Evolutionary conservation across 441 rosid species (phyloP).

Genomic region (Syzygium syzygioides): DNA sequence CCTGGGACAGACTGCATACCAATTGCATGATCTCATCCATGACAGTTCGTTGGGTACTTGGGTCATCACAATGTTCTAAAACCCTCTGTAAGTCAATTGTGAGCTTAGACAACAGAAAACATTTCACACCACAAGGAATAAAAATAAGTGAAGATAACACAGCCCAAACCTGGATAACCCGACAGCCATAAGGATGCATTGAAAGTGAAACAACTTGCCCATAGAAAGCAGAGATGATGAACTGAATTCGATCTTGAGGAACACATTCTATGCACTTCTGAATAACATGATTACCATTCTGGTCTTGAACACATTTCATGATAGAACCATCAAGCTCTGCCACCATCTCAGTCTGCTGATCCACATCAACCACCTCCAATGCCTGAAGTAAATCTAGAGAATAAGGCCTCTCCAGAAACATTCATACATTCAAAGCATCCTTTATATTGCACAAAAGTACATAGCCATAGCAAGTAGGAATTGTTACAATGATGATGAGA

Average conservation of each 20-base stretch:
- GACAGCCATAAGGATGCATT: slow-evolving; percentile 93
- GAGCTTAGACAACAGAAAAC: slow-evolving; percentile 3
- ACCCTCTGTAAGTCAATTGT: slow-evolving; percentile 52
- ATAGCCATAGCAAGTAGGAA: not conserved
- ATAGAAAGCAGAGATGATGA: slow-evolving; percentile 70
- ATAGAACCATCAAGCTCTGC: slow-evolving; percentile 82
- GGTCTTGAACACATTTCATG: slow-evolving; percentile 91
- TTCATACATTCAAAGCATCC: not conserved
- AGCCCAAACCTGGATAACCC: slow-evolving; percentile 74
- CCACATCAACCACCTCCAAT: slow-evolving; percentile 77
- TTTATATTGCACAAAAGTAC: not conserved
- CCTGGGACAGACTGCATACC: slow-evolving; percentile 74
- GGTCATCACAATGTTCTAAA: slow-evolving; percentile 70
- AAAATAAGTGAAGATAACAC: slow-evolving; percentile 1
- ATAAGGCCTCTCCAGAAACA: slow-evolving; percentile 3
- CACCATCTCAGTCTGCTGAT: slow-evolving; percentile 68
- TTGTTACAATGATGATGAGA: not conserved
- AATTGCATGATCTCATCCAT: slow-evolving; percentile 85
- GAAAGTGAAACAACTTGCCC: slow-evolving; percentile 86
- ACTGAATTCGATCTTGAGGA: slow-evolving; percentile 71
- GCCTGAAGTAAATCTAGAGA: slow-evolving; percentile 42
- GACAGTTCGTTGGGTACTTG: slow-evolving; percentile 51
- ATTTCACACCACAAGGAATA: not conserved
- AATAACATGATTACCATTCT: slow-evolving; percentile 97
- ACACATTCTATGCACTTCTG: slow-evolving; percentile 92